Evolutionary conservation across 805 yeast species (phyloP).

Genomic region (Osmozyma mogii): DNA sequence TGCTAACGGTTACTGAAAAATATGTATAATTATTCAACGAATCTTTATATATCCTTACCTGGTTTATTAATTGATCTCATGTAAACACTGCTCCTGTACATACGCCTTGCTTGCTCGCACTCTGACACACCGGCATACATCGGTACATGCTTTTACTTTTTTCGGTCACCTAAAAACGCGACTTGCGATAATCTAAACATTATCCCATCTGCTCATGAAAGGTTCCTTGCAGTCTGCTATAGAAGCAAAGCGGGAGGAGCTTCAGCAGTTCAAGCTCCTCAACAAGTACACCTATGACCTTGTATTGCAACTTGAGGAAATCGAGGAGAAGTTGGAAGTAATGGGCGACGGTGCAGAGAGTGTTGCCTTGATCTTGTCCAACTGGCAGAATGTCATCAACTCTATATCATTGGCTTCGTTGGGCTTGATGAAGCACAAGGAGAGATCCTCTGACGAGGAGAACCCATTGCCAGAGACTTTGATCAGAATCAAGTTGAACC

Average conservation of each 20-base stretch:
- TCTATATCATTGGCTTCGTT: slow-evolving; percentile 54
- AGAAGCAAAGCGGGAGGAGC: slow-evolving; percentile 43
- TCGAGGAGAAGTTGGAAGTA: slow-evolving; percentile 41
- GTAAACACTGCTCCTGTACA: too few species aligned
- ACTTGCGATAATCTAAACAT: too few species aligned
- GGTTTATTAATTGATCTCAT: too few species aligned
- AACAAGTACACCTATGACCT: slow-evolving; percentile 38
- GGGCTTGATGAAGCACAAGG: slow-evolving; percentile 38
- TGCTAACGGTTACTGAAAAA: too few species aligned
- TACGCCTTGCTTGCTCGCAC: too few species aligned
- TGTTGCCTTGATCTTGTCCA: slow-evolving; percentile 49
- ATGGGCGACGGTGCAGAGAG: slow-evolving; percentile 53
- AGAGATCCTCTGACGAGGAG: slow-evolving; percentile 32
- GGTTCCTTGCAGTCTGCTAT: slow-evolving; percentile 19
- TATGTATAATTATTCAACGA: too few species aligned
- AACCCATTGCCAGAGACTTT: slow-evolving; percentile 59
- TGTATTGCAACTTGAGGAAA: slow-evolving; percentile 38
- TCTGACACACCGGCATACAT: too few species aligned
- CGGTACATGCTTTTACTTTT: too few species aligned
- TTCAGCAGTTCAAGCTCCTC: slow-evolving; percentile 41
- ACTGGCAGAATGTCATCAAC: slow-evolving; percentile 57
- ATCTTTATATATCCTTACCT: too few species aligned
- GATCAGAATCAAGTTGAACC: slow-evolving; percentile 48
- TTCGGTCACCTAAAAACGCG: too few species aligned
- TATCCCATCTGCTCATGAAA: slow-evolving; percentile 1